Conservation (phyloP, 192 early-diverging fungal genomes). For the Radiomyces spectabilis region DNA sequence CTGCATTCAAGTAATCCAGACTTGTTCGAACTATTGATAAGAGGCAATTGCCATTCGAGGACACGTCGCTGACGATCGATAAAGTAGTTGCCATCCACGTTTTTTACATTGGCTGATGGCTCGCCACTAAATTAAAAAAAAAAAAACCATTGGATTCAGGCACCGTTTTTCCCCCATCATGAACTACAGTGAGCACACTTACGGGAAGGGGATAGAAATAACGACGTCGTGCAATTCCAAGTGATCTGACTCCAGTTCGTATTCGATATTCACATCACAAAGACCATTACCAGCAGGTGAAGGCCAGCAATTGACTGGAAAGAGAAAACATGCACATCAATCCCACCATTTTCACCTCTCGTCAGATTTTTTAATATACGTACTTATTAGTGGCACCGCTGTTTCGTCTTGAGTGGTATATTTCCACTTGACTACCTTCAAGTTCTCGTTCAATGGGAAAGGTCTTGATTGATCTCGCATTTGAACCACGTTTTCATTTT, state of each 20-base stretch:
- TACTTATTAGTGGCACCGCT: constrained; percentile 75
- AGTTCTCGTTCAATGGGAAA: constrained; percentile 80
- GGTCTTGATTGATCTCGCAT: constrained; percentile 74
- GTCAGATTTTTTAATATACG: neutral
- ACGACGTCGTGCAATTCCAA: constrained; percentile 82
- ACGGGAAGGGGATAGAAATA: constrained; percentile 86
- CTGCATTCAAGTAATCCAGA: constrained; percentile 84
- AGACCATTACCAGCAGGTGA: constrained; percentile 80
- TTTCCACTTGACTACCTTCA: constrained; percentile 89
- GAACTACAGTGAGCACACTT: constrained; percentile 31
- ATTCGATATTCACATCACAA: constrained; percentile 95
- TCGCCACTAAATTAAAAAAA: neutral
- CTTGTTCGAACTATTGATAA: constrained; percentile 69
- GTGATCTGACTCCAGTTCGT: constrained; percentile 71
- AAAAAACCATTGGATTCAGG: neutral
- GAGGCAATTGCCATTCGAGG: constrained; percentile 82
- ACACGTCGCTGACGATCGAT: constrained; percentile 62
- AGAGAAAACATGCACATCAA: neutral
- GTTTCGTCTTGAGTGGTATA: constrained; percentile 77
- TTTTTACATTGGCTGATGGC: constrained; percentile 56
- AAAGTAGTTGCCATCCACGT: constrained; percentile 77
- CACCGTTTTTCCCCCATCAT: neutral
- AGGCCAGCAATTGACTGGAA: constrained; percentile 94
- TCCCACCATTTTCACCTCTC: neutral
- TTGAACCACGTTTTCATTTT: constrained; percentile 58